phyloP scores from a whole-genome alignment of 164 flowering plant species.

The Aristolochia californica region DNA sequence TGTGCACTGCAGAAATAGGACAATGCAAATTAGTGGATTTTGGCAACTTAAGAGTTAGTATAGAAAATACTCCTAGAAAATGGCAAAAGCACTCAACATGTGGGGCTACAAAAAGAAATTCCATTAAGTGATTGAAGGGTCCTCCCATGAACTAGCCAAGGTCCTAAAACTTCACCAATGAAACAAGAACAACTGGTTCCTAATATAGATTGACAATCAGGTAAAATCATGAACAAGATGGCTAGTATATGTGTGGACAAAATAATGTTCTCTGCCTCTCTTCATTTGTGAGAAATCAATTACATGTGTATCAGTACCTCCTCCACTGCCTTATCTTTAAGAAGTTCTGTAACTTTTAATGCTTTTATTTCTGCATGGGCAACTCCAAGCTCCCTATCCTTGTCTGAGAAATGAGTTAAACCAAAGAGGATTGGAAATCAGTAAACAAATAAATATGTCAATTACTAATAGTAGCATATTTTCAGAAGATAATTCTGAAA shows the following conservation, averaged over 20 bases:
- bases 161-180: background rate
- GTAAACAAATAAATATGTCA: background rate
- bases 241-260: background rate
- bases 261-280: background rate
- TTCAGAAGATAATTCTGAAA: too few relatives aligned
- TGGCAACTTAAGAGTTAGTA: too few relatives aligned
- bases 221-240: background rate
- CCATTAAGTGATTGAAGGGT: too few relatives aligned
- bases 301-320: conserved; percentile 37
- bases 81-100: background rate
- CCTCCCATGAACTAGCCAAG: too few relatives aligned
- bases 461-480: background rate
- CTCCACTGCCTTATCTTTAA: conserved; percentile 70
- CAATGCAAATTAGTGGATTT: conserved; percentile 5
- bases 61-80: background rate
- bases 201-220: background rate
- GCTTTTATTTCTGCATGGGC: conserved; percentile 64
- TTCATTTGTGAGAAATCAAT: background rate
- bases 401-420: conserved; percentile 20
- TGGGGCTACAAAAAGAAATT: background rate
- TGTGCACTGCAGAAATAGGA: conserved; percentile 33
- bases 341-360: conserved; percentile 43
- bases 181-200: background rate
- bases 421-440: too few relatives aligned
- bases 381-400: conserved; percentile 45